phyloP scores from a whole-genome alignment of 129 eudicot genomes.

The Apium graveolens region DNA sequence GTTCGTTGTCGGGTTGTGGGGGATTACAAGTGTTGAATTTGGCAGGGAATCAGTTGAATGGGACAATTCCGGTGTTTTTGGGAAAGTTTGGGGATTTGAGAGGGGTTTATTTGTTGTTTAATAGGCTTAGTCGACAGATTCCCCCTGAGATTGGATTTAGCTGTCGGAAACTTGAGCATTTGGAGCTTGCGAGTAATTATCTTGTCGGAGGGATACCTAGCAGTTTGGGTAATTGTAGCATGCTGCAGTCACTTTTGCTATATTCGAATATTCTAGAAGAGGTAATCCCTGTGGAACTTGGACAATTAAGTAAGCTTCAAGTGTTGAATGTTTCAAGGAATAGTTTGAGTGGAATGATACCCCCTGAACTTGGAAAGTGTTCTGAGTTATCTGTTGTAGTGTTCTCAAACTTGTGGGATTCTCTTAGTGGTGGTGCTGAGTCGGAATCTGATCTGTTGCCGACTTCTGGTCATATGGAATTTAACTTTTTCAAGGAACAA shows the following conservation, averaged over 20 bases:
- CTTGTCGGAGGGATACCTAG: conserved; percentile 54
- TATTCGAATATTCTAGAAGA: conserved; percentile 74
- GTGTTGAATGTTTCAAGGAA: conserved; percentile 82
- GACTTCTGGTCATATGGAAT: conserved; percentile 39
- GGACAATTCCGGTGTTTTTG: conserved; percentile 55
- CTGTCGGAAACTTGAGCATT: conserved; percentile 67
- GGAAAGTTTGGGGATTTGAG: conserved; percentile 51
- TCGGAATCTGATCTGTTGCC: conserved; percentile 18
- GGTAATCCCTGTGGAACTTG: conserved; percentile 59
- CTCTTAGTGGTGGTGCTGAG: conserved; percentile 31
- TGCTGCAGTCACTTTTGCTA: conserved; percentile 47
- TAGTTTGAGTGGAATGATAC: conserved; percentile 62
- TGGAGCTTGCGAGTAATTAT: conserved; percentile 71
- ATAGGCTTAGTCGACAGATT: conserved; percentile 46
- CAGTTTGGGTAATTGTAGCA: conserved; percentile 59
- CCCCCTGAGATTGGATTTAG: conserved; percentile 56
- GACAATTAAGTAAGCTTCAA: conserved; percentile 42
- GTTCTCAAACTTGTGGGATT: conserved; percentile 64
- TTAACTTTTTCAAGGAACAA: conserved; percentile 48
- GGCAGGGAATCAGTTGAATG: conserved; percentile 67
- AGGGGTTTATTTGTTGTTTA: conserved; percentile 75
- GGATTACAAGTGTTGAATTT: conserved; percentile 64
- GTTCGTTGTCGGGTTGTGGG: conserved; percentile 34
- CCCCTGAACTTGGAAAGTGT: conserved; percentile 63
- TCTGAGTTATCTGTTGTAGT: conserved; percentile 52